phyloP scores from a whole-genome alignment of 768 basidiomycete species.

The Vararia minispora region DNA sequence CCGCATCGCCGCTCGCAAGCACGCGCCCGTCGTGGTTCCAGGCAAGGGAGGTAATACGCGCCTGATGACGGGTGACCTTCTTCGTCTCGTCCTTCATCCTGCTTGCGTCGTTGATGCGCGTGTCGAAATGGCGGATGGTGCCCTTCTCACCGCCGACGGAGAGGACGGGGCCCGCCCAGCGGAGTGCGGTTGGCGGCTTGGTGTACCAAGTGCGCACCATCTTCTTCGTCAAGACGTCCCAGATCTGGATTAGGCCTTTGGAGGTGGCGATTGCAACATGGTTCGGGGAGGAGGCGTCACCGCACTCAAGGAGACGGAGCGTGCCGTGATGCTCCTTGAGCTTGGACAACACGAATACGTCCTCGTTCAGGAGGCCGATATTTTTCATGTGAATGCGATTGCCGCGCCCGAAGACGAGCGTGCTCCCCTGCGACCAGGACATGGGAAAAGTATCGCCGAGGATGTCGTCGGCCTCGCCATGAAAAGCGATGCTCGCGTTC shows the following conservation, averaged over 20 bases:
- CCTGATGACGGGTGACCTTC: conserved; percentile 58
- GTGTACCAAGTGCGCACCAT: conserved; percentile 43
- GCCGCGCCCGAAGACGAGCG: conserved; percentile 39
- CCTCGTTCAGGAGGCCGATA: conserved; percentile 22
- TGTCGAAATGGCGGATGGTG: conserved; percentile 67
- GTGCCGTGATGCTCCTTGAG: conserved; percentile 34
- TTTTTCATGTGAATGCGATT: conserved; percentile 46
- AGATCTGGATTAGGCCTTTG: conserved; percentile 58
- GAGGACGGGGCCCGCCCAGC: conserved; percentile 58
- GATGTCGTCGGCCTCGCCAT: background rate
- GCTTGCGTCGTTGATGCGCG: conserved; percentile 33
- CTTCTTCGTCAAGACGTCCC: conserved; percentile 53
- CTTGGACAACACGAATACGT: conserved; percentile 41
- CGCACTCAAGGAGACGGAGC: conserved; percentile 31
- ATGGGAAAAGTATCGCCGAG: conserved; percentile 17
- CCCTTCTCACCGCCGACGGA: conserved; percentile 56
- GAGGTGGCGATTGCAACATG: conserved; percentile 51
- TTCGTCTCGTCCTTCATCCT: conserved; percentile 50
- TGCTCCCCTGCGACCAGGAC: conserved; percentile 31
- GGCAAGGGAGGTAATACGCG: conserved; percentile 48
- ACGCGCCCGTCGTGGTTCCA: conserved; percentile 61
- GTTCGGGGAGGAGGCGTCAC: conserved; percentile 21
- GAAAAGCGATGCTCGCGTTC: conserved; percentile 12
- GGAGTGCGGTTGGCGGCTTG: conserved; percentile 50
- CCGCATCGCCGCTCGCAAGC: conserved; percentile 68